A percentile compares a stretch with the other conserved stretches of the same genome.
Evolutionary conservation across 768 basidiomycete genomes (phyloP).

Genomic region (Kwoniella dendrophila): DNA sequence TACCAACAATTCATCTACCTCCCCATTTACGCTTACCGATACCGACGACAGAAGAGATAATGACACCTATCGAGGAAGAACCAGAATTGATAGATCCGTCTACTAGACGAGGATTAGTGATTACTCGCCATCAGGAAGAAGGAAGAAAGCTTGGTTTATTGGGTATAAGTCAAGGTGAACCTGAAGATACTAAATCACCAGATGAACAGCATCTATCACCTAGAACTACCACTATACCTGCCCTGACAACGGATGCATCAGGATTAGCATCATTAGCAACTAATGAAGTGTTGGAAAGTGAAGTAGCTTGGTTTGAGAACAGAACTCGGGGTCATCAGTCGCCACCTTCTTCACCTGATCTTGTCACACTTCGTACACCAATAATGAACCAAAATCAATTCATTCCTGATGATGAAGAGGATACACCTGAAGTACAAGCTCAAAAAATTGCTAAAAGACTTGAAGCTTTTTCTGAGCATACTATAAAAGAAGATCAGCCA

Average conservation of each 20-base stretch:
- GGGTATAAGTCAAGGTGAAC: conserved; percentile 26
- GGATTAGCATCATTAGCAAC: conserved; percentile 38
- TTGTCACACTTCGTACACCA: conserved; percentile 30
- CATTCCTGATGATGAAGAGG: conserved; percentile 14
- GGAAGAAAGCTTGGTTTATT: conserved; percentile 40
- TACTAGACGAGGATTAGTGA: conserved; percentile 27
- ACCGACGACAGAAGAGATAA: conserved; percentile 11
- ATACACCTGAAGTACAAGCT: conserved; percentile 26
- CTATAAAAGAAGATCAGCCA: conserved; percentile 27
- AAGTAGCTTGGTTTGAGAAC: conserved; percentile 45
- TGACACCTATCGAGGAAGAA: conserved; percentile 19
- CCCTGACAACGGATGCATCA: conserved; percentile 29
- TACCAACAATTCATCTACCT: conserved; percentile 21
- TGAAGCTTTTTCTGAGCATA: conserved; percentile 28
- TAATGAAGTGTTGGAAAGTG: conserved; percentile 40
- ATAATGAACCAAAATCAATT: conserved; percentile 13
- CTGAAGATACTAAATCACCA: conserved; percentile 16
- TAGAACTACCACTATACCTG: conserved; percentile 30
- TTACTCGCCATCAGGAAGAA: conserved; percentile 35
- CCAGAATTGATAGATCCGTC: conserved; percentile 12
- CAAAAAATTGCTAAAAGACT: conserved; percentile 32
- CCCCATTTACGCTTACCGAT: conserved; percentile 12
- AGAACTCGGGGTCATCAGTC: conserved; percentile 1
- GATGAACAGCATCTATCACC: conserved; percentile 26
- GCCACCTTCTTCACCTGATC: conserved; percentile 29